Evolutionary conservation across 1,139 yeast genomes (phyloP).

Genomic region (Meyerozyma elateridarum): DNA sequence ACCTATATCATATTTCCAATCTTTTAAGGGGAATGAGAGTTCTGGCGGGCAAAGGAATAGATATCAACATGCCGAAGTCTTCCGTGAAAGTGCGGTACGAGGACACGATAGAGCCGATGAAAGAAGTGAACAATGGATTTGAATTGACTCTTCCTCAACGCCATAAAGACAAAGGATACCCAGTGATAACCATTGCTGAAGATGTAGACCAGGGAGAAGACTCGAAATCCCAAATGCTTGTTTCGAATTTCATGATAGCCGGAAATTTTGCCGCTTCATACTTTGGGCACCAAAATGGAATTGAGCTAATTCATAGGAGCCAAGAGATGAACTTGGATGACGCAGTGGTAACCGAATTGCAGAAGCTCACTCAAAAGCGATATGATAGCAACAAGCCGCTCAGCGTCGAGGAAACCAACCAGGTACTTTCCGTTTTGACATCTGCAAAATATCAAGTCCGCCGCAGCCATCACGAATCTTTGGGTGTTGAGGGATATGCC

Average conservation of each 20-base stretch:
- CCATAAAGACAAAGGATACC: constrained; percentile 11
- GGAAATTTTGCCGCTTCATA: constrained; percentile 64
- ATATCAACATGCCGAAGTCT: constrained; percentile 14
- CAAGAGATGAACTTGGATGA: constrained; percentile 29
- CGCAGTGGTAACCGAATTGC: constrained; percentile 37
- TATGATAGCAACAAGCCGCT: constrained; percentile 15
- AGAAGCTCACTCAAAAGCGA: constrained; percentile 23
- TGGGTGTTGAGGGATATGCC: constrained; percentile 62
- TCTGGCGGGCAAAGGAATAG: constrained; percentile 18
- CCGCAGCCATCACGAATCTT: constrained; percentile 50
- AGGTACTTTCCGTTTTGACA: constrained; percentile 22
- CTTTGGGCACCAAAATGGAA: constrained; percentile 38
- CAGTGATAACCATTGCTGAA: constrained; percentile 10
- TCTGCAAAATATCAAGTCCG: constrained; percentile 30
- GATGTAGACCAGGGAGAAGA: constrained; percentile 16
- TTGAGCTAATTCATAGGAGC: constrained; percentile 54
- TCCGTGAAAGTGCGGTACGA: constrained; percentile 13
- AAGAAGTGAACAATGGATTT: constrained; percentile 15
- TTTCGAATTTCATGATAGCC: constrained; percentile 77
- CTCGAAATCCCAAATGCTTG: constrained; percentile 51
- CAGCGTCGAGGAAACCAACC: constrained; percentile 17
- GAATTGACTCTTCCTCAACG: constrained; percentile 10
- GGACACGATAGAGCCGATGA: constrained; percentile 6
- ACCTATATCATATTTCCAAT: constrained; percentile 25
- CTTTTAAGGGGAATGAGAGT: constrained; percentile 23